Evolutionary conservation across 306 rosid species (phyloP), one percentile per base, ranked within the genome.

Genomic region (Dalbergia cultrata): DNA sequence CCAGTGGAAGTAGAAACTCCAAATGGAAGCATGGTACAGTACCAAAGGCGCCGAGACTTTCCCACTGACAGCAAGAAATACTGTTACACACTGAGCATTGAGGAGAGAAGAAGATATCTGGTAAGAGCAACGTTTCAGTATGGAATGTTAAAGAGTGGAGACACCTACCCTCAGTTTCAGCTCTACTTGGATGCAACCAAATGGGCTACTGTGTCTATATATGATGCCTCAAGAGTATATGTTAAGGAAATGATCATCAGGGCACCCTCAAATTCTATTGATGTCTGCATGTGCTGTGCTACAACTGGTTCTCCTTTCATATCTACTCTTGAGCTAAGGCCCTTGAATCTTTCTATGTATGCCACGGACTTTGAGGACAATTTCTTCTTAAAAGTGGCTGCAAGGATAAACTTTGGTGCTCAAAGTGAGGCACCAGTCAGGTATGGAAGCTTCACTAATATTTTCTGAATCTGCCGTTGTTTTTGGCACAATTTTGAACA

Each of bases 371-470:
- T 35, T 39, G 98, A 94, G 81, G 90, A 92, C 74, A 68, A 59
- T 74, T 94, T 90, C 87, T 90, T 87, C 92, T 79, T 94, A 57
- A 75, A 87, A 84, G 95, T 92, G 2, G 87, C 97, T 13, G 92
- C 97, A 80, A 90, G 98, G 81, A 81, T 94, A 3, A 94, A 94
- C 72, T 94, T 94, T 79, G 98, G 97, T 64, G 98, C 98, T 72
- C 47, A 82, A 12, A 86, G 78, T 66, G 90, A 83, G 56, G 91
- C 88, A 81, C 80, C 77, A 65, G 70, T 94, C 85, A 89, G 95
- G 95, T 90, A 6, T 74, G 52, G 9, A 82, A 64, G 31, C 64
- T 77, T 17, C 52, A 2, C 41, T 34, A 7, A 71, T 61, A 56
- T 22, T 33, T 22, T 44, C 53, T 72, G 14, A 22, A 35, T 76